phyloP scores from a whole-genome alignment of 306 rosid genomes.

The Prunus padus region DNA sequence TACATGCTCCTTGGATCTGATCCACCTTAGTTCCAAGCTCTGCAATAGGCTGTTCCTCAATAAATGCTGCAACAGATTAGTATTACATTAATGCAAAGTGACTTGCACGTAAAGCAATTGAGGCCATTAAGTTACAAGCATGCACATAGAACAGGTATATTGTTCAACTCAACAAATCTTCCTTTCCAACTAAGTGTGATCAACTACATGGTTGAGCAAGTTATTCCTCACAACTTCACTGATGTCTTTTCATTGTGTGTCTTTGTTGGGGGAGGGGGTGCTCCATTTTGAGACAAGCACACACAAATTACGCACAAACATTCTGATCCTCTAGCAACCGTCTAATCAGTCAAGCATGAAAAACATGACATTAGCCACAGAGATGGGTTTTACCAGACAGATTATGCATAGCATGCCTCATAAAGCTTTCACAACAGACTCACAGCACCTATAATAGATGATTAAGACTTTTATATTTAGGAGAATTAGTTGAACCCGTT shows the following conservation, averaged over 20 bases:
- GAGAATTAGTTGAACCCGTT: neutral
- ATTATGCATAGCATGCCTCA: too few relatives aligned
- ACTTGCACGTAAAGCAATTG: slow-evolving; percentile 20
- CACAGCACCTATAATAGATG: neutral
- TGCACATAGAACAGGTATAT: neutral
- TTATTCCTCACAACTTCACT: neutral
- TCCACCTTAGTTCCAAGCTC: slow-evolving; percentile 55
- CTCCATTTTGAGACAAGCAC: too few relatives aligned
- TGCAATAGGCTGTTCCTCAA: slow-evolving; percentile 66
- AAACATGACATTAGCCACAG: neutral
- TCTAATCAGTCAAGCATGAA: too few relatives aligned
- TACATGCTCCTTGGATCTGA: slow-evolving; percentile 85
- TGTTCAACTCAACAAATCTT: neutral
- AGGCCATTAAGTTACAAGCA: slow-evolving; percentile 12
- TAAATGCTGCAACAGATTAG: slow-evolving; percentile 56
- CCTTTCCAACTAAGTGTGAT: neutral
- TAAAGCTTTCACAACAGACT: neutral
- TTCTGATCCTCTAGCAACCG: too few relatives aligned
- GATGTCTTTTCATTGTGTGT: too few relatives aligned
- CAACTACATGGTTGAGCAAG: neutral
- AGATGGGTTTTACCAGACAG: too few relatives aligned
- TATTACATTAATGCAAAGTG: slow-evolving; percentile 15
- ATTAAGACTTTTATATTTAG: neutral
- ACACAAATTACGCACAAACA: neutral
- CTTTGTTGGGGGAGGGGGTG: too few relatives aligned